Conservation (phyloP, 495 filamentous ascomycete species). For the Amniculicola lignicola region DNA sequence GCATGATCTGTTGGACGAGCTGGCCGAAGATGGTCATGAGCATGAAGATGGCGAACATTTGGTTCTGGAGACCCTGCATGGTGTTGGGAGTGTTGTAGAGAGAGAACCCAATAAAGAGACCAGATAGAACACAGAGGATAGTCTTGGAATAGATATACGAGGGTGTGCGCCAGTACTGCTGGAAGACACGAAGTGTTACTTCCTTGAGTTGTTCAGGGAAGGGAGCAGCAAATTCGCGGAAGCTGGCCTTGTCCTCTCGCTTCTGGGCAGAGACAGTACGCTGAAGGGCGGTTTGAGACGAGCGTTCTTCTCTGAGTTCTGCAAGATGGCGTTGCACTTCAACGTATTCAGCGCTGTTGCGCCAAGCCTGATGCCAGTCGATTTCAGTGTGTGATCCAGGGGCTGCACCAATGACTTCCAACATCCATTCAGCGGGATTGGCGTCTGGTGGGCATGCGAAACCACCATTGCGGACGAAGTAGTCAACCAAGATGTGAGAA, state of each 20-base stretch:
- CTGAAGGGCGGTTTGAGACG: constrained; percentile 41
- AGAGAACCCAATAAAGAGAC: constrained; percentile 83
- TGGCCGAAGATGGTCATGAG: constrained; percentile 51
- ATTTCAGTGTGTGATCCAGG: constrained; percentile 71
- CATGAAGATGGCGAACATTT: constrained; percentile 53
- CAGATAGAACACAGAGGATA: constrained; percentile 53
- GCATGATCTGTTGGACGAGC: constrained; percentile 54
- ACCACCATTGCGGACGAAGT: constrained; percentile 80
- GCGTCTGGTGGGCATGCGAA: constrained; percentile 67
- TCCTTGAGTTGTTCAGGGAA: constrained; percentile 51
- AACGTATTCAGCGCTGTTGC: constrained; percentile 66
- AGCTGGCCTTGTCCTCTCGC: constrained; percentile 39
- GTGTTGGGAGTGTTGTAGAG: constrained; percentile 71
- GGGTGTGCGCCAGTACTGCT: constrained; percentile 88
- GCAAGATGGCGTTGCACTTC: constrained; percentile 67
- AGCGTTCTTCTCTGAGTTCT: constrained; percentile 60
- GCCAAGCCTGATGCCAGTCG: constrained; percentile 84
- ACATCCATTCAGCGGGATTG: constrained; percentile 97
- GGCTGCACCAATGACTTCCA: constrained; percentile 88
- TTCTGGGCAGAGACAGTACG: constrained; percentile 32
- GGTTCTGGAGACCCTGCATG: constrained; percentile 76
- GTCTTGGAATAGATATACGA: constrained; percentile 76
- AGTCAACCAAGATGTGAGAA: constrained; percentile 65
- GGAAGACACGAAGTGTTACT: constrained; percentile 65
- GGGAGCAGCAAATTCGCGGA: constrained; percentile 43